Evolutionary conservation across 1,139 yeast genomes (phyloP), one percentile per base, ranked within the genome.

Genomic region (Kurtzmaniella natalensis): DNA sequence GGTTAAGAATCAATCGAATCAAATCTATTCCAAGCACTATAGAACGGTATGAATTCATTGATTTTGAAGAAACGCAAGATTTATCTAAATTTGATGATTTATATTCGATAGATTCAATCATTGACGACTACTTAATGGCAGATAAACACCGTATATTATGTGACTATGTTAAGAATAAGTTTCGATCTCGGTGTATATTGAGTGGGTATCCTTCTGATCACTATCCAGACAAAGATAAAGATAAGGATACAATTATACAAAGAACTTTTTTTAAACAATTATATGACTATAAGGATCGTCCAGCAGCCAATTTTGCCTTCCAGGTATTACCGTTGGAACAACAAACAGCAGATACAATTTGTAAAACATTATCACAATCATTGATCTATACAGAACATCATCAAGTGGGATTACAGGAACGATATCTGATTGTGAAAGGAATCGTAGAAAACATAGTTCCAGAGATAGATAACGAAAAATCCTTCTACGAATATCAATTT

Each of bases 131-230:
- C n/a, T 41, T 81, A 32, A 37, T 63, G 13, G 46, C 55, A 18
- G 84, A 80, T 51, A 79, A 77, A 37, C 77, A 78, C 47, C 61
- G 86, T 23, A 75, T 81, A 15, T 59, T 79, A 37, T 69, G 78
- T 20, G 88, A 81, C 50, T 81, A 77, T 68, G 53, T 63, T 29
- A 79, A 78, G 48, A 81, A 81, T 57, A 74, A 76, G 52, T 81
- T 79, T 49, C 61, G 89, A 33, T 62, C 83, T 2, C 51, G 71
- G 46, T 71, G 83, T 46, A 65, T 81, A 5, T 52, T 81, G 20
- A 58, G 76, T 5, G 76, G 60, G 17, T 42, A 42, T 4, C 83
- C 86, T 5, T 48, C 55, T 3, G 32, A 38, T 4, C 43, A 4
- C 5, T 3, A 51, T 11, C 53, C 55, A 2, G 39, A 42, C 3